Base-by-base conservation (phyloP, 495 filamentous ascomycete species). In the Neurospora sp. region DNA sequence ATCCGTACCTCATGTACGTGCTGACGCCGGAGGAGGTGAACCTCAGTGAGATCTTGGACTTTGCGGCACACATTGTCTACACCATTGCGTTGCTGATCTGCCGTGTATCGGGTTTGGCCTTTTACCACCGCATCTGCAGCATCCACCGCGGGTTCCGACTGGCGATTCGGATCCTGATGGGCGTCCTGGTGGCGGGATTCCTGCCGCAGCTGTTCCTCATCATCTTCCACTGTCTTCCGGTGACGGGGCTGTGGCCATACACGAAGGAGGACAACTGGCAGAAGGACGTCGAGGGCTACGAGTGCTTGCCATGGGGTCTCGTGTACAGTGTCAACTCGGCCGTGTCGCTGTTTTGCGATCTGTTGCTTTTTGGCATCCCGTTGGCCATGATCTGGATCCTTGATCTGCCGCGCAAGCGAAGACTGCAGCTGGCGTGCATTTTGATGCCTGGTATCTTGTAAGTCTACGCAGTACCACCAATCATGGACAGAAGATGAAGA, bases 1-100 rank as follows among this genome's bases (percentile, higher is more conserved):
- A 83, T 42, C 79, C 83, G 41, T 87, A 84, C 74, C 84, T 87
- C 66, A 71, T 83, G 76, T 84, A 84, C 74, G 80, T 85, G n/a
- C 76, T 86, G 12, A 74, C 79, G 8, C 46, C 79, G 8, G n/a
- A 75, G 22, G 79, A 75, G 6, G 81, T 84, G 35, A 77, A 78
- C 39, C 35, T 75, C 22, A 85, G 81, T 7, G 81, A 86, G 74
- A 77, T 85, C 20, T 74, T 81, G 22, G 84, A 86, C 74, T 85
- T 85, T 68, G 80, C 80, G 46, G 82, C 81, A 44, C 84, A 85
- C 73, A 76, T 86, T 72, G 73, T 86, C 71, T 87, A 86, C 74
- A 86, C 83, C 27, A 83, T 80, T 5, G 82, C 84, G 22, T 78
- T 86, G 31, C 79, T 83, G 74, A 68, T 82, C 31, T 85, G 84